Base-by-base conservation (phyloP, 257 asterid genomes). In the Nicotiana tabacum region DNA sequence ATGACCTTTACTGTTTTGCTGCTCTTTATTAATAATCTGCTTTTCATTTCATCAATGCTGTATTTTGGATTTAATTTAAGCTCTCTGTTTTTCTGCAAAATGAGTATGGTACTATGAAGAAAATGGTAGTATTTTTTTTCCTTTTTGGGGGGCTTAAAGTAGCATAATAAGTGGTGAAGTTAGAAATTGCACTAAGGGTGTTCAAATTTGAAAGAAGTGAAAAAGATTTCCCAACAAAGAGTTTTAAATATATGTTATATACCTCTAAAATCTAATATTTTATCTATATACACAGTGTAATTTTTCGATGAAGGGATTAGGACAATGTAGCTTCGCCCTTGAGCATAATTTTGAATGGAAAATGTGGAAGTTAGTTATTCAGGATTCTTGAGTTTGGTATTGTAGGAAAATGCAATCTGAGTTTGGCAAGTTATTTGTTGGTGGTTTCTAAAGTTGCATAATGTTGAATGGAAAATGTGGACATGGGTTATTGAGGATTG, bases 341-440 rank as follows among this genome's bases (percentile, higher is more conserved):
- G 21, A 21, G 21, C 21, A 21, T 43, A 74, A 13, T 48, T 60
- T 74, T 74, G 80, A 74, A 7, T 27, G 43, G 80, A 8, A 51
- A 74, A 10, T 74, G 51, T 74, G 64, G 64, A 51, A 27, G 3
- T 74, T 43, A 74, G 46, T 74, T 27, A 12, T 74, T 74, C 4
- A 74, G n/a, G 46, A 15, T 2, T 51, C 2, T 74, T 51, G 0
- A 83, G 66, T 58, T 18, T 70, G 80, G 80, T 77, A 83, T 84
- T 82, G 84, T 85, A 89, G 89, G 60, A 72, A 82, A 66, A 91
- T 91, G 94, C 92, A 91, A 86, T 81, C 70, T n/a, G 94, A 91
- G 84, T 91, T 85, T 82, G 91, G 86, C 17, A 78, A 78, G 83
- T 81, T 83, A 77, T 83, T 78, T 5, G 37, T 83, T 35, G 86